These are phyloP conservation scores for Vigna reflexopilosa DNA, from an alignment of 306 rosid genomes.

Conservation along the genomic window DNA sequence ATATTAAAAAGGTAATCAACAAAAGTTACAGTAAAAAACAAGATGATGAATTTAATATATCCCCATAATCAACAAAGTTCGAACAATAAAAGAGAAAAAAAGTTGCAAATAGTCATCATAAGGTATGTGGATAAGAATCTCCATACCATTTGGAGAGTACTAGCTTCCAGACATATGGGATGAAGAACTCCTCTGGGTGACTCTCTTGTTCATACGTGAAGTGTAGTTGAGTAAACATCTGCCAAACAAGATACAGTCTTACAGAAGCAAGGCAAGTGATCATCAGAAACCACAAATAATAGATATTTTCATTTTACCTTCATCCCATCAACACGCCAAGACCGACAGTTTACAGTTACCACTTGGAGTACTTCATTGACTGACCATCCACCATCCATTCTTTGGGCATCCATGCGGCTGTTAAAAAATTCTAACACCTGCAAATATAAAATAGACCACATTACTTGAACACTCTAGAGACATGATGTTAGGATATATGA, in stretches of 20 bases:
- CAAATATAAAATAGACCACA: constrained; percentile 24
- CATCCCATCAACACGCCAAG: constrained; percentile 88
- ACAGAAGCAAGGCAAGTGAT: background rate
- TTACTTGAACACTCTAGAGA: constrained; percentile 13
- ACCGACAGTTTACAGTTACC: constrained; percentile 69
- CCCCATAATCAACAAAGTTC: background rate
- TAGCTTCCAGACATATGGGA: constrained; percentile 86
- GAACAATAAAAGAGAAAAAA: background rate
- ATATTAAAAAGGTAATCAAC: background rate
- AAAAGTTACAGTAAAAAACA: background rate
- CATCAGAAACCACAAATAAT: constrained; percentile 9
- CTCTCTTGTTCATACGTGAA: constrained; percentile 90
- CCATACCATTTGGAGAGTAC: constrained; percentile 72
- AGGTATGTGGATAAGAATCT: background rate
- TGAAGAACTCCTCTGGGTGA: constrained; percentile 84
- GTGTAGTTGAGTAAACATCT: constrained; percentile 84
- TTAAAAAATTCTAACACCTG: constrained; percentile 86
- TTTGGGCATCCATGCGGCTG: constrained; percentile 80
- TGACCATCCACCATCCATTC: constrained; percentile 73
- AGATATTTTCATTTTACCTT: constrained; percentile 57
- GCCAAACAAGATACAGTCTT: constrained; percentile 17
- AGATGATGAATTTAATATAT: background rate
- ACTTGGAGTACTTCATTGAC: constrained; percentile 78
- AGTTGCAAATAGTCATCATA: background rate
- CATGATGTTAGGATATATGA: no score